Base-by-base conservation (phyloP, 176 grass and related monocot species). In the Urochloa ruziziensis region DNA sequence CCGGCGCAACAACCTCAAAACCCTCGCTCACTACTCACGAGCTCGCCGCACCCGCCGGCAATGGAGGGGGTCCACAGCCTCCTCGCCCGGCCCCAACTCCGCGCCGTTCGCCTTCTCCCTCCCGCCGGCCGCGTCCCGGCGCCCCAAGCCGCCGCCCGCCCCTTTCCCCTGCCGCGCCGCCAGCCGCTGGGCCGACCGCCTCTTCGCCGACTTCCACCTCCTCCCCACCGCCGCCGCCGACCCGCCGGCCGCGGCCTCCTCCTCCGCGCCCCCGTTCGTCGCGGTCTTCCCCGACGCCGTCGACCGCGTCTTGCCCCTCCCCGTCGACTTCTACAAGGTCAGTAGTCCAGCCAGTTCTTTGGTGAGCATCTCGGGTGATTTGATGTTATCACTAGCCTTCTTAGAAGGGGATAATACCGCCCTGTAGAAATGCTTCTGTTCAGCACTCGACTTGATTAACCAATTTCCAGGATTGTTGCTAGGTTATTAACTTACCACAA, bases 131-230 rank as follows among this genome's bases (percentile, higher is more conserved):
- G 16, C 48, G 5, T 48, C 53, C 32, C 72, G 37, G 21, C 28
- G 37, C 72, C 44, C 70, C 64, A 35, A 33, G 53, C 61, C 39
- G 59, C 49, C 44, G 36, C 30, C 74, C 0, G 32, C 46, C 46
- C 24, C 80, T n/a, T 10, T 65, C 81, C 62, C 82, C 83, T 95
- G 92, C 88, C 86, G 89, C 66, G 90, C 93, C 89, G 79, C 87
- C n/a, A 88, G 90, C 81, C 85, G 86, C 82, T 98, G 96, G 93
- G 96, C 96, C 19, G 91, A 98, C 83, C 92, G 95, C 85, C 93
- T 98, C 66, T 86, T 95, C 85, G 85, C 89, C 17, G 93, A 98
- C 81, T 96, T 98, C 87, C 85, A 98, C 83, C 84, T 91, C 33
- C 84, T 91, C 80, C 84, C 92, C 51, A 1, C 81, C 42, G 42